Base-by-base conservation (phyloP, 2,329 filamentous ascomycete species). In the Bipolaris victoriae region DNA sequence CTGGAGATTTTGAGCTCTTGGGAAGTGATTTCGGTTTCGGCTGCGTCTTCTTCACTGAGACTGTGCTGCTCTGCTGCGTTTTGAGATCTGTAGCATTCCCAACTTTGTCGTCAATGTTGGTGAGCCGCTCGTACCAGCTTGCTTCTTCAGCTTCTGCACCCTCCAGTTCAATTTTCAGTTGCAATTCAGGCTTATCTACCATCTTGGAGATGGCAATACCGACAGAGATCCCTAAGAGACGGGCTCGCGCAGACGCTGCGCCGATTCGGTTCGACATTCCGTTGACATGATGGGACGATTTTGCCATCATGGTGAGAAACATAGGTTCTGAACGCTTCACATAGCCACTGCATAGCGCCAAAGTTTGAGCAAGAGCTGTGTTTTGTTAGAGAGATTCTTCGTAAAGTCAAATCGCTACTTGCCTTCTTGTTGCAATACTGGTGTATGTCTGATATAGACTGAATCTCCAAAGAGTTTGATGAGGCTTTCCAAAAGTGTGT, bases 361-460 rank as follows among this genome's bases (percentile, higher is more conserved):
- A 78, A 6, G 90, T 83, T 76, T 98, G 91, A 1, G 90, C 85
- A 70, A 93, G 89, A 24, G 88, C 92, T 95, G 50, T n/a, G 1
- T 6, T 26, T 7, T 24, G 46, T 64, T 22, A 67, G 67, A 74
- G 10, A 7, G 2, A 2, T 15, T 18, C 1, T 11, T 37, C n/a
- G 10, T 31, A 31, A 3, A 31, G 5, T 10, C 2, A 31, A 31
- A 31, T 31, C 29, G 11, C n/a, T 6, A 24, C 55, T 43, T 77
- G 90, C 92, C 89, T 83, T 98, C 91, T 82, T 99, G 95, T 69
- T 93, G 90, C 37, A 95, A 72, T n/a, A 90, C 85, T 5, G 93
- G 88, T 0, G 90, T 86, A 75, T 98, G 92, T 56, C 87, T 90
- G 65, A 98, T 92, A 68, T 92, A 96, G 10, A 98, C 80, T 48